These are phyloP conservation scores for Barbarea vulgaris DNA, from an alignment of 345 rosid genomes.

Conservation along the genomic window DNA sequence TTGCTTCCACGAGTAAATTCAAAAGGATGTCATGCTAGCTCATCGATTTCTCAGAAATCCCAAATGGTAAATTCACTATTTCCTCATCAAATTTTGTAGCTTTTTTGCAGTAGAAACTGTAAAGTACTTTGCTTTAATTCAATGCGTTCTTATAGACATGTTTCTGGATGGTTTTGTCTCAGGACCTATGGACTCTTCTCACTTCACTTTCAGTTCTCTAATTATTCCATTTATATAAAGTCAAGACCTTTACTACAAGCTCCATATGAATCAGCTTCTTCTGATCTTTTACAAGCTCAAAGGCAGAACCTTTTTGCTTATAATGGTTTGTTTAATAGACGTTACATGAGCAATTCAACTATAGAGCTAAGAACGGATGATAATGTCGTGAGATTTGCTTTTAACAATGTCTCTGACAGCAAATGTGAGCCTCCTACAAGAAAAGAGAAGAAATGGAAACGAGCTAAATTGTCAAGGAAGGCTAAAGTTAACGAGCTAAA, in stretches of 20 bases:
- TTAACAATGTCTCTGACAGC: slow-evolving; percentile 40
- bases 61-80: slow-evolving; percentile 24
- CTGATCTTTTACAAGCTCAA: slow-evolving; percentile 1
- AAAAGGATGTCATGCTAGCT: slow-evolving; percentile 32
- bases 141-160: slow-evolving; percentile 17
- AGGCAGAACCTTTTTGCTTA: slow-evolving; percentile 16
- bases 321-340: slow-evolving; percentile 30
- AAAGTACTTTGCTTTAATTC: not conserved
- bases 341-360: slow-evolving; percentile 53
- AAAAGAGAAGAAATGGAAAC: slow-evolving; percentile 51
- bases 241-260: slow-evolving; percentile 30
- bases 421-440: slow-evolving; percentile 28
- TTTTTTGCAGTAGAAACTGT: not conserved
- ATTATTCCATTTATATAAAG: slow-evolving; percentile 19
- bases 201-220: slow-evolving; percentile 21
- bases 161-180: slow-evolving; percentile 29
- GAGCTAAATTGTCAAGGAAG: slow-evolving; percentile 60
- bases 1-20: not conserved
- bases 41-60: slow-evolving; percentile 28
- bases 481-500: slow-evolving; percentile 78
- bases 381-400: slow-evolving; percentile 68
- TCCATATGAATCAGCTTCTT: slow-evolving; percentile 17
- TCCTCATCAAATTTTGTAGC: not conserved
- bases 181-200: slow-evolving; percentile 45
- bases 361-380: slow-evolving; percentile 61